These are phyloP conservation scores for Saturnispora dispora DNA, from an alignment of 805 yeast species.

Conservation along the genomic window DNA sequence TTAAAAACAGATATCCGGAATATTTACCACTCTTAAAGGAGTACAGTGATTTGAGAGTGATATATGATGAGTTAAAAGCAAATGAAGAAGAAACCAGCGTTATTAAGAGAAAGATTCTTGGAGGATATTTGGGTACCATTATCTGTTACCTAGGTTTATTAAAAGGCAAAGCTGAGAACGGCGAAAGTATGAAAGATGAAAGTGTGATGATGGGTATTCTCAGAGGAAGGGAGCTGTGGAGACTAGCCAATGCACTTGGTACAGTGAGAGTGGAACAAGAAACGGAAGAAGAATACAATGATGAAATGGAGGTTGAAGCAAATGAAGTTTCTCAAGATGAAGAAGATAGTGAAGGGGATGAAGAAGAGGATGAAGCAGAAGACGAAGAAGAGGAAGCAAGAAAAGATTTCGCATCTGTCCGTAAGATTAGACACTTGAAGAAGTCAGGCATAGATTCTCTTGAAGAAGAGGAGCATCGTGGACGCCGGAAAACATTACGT, in stretches of 20 bases:
- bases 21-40: constrained; percentile 70
- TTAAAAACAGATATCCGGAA: constrained; percentile 53
- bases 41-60: constrained; percentile 33
- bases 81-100: constrained; percentile 16
- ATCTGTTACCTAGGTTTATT: constrained; percentile 73
- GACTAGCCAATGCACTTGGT: constrained; percentile 54
- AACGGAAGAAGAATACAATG: constrained; percentile 21
- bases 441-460: constrained; percentile 50
- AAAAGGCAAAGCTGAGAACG: constrained; percentile 42
- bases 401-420: constrained; percentile 16
- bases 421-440: constrained; percentile 38
- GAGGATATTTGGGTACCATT: constrained; percentile 72
- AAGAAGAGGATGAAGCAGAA: constrained; percentile 8
- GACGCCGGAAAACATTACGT: constrained; percentile 72
- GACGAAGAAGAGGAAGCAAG: constrained; percentile 34
- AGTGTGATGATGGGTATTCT: constrained; percentile 84
- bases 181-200: constrained; percentile 71
- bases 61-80: constrained; percentile 30
- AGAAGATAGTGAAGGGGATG: constrained; percentile 13
- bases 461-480: constrained; percentile 78
- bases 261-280: constrained; percentile 10
- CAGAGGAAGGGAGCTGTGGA: constrained; percentile 80
- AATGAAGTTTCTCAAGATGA: constrained; percentile 15
- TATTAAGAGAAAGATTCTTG: constrained; percentile 58
- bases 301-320: constrained; percentile 21